Conservation (phyloP, 371 early-diverging fungal species). For the Spiromyces aspiralis region DNA sequence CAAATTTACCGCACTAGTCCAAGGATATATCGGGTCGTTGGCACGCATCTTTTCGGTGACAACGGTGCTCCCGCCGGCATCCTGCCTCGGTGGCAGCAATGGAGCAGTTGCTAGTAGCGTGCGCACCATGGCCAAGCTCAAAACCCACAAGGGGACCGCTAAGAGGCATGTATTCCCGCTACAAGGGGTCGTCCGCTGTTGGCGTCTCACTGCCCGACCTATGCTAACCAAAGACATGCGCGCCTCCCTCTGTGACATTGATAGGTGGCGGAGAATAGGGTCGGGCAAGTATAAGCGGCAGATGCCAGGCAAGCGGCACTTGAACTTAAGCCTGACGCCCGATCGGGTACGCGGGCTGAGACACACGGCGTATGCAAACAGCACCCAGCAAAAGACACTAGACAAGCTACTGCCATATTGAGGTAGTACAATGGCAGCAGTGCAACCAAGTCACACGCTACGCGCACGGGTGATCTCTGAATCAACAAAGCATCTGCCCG, state of each 20-base stretch:
- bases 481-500: too few species aligned
- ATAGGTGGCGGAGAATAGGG: slow-evolving; percentile 3
- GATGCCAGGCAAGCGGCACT: slow-evolving; percentile 3
- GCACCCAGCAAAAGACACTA: neutral
- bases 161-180: neutral
- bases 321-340: slow-evolving; percentile 1
- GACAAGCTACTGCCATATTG: neutral
- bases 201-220: neutral
- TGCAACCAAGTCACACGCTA: too few species aligned
- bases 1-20: too few species aligned
- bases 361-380: slow-evolving; percentile 1
- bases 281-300: slow-evolving; percentile 2
- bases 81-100: too few species aligned
- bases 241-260: neutral
- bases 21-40: too few species aligned
- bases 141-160: slow-evolving; percentile 6
- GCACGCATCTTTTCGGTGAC: too few species aligned
- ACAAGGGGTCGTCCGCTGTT: neutral
- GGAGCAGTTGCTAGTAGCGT: too few species aligned
- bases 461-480: too few species aligned
- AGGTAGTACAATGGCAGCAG: too few species aligned
- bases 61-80: too few species aligned
- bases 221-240: neutral
- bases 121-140: slow-evolving; percentile 6
- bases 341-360: neutral